Conservation (phyloP, 805 yeast genomes). For the Kodamaea neixiangensis region DNA sequence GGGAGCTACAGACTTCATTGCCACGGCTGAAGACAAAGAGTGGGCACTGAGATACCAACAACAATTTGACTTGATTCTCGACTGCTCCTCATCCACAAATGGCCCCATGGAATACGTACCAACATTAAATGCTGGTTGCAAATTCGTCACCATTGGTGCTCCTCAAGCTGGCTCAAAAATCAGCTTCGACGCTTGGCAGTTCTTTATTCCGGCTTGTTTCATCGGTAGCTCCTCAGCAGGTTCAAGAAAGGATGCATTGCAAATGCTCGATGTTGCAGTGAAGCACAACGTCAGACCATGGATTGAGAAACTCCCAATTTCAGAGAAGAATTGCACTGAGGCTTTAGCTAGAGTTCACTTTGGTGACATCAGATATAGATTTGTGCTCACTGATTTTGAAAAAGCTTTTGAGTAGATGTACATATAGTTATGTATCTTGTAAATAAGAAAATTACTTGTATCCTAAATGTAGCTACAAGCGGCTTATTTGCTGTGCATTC, state of each 20-base stretch:
- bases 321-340: slow-evolving; percentile 28
- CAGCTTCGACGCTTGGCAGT: slow-evolving; percentile 21
- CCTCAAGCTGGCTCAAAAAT: slow-evolving; percentile 26
- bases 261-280: slow-evolving; percentile 40
- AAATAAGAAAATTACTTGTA: no score
- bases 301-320: slow-evolving; percentile 37
- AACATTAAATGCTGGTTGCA: slow-evolving; percentile 24
- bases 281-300: slow-evolving; percentile 35
- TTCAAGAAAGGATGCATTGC: slow-evolving; percentile 33
- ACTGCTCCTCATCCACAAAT: slow-evolving; percentile 42
- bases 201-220: slow-evolving; percentile 26
- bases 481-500: no score
- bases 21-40: slow-evolving; percentile 42
- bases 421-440: no score
- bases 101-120: slow-evolving; percentile 20
- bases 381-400: slow-evolving; percentile 58
- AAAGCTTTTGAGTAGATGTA: slow-evolving; percentile 33
- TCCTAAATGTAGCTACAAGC: no score
- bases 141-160: slow-evolving; percentile 28
- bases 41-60: slow-evolving; percentile 28
- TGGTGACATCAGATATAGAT: slow-evolving; percentile 47
- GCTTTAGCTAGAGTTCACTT: slow-evolving; percentile 35
- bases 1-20: slow-evolving; percentile 59
- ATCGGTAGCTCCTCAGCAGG: slow-evolving; percentile 36
- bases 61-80: slow-evolving; percentile 48